phyloP scores from a whole-genome alignment of 2,329 filamentous ascomycete species.

The Daldinia eschscholtzii region DNA sequence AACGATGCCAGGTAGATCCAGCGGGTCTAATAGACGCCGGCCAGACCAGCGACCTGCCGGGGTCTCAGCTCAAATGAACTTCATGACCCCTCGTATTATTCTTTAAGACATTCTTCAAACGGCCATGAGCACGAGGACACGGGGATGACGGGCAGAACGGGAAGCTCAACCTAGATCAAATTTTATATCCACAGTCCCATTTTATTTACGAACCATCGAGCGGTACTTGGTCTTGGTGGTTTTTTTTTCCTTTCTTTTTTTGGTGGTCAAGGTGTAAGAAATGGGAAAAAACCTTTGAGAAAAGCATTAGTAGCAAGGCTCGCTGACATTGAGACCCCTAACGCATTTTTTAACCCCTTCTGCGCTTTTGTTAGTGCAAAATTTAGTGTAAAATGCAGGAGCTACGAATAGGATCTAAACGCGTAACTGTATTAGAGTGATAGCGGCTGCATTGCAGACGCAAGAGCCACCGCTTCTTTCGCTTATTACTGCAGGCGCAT shows the following conservation, averaged over 20 bases:
- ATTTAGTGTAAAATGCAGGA: background rate
- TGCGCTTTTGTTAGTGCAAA: background rate
- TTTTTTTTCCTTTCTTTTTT: no score
- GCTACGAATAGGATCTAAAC: slow-evolving; percentile 6
- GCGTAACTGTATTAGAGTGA: slow-evolving; percentile 5
- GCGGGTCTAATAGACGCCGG: slow-evolving; percentile 7
- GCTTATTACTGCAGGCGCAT: slow-evolving; percentile 1
- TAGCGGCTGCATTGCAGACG: slow-evolving; percentile 16
- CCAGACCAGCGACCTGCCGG: slow-evolving; percentile 8
- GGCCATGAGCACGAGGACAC: slow-evolving; percentile 2
- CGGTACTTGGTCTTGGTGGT: no score
- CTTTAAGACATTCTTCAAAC: slow-evolving; percentile 1
- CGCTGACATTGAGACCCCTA: background rate
- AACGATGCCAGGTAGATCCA: slow-evolving; percentile 9
- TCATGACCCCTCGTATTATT: background rate
- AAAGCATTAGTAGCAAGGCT: background rate
- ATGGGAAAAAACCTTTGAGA: background rate
- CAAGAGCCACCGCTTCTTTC: background rate
- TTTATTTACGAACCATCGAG: background rate
- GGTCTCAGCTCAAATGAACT: slow-evolving; percentile 13
- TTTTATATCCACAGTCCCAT: background rate
- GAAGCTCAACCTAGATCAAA: background rate
- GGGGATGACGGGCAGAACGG: background rate
- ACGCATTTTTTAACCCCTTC: background rate
- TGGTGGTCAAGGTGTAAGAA: background rate